Evolutionary conservation across 768 basidiomycete species (phyloP).

Genomic region (Boletellus ananas): DNA sequence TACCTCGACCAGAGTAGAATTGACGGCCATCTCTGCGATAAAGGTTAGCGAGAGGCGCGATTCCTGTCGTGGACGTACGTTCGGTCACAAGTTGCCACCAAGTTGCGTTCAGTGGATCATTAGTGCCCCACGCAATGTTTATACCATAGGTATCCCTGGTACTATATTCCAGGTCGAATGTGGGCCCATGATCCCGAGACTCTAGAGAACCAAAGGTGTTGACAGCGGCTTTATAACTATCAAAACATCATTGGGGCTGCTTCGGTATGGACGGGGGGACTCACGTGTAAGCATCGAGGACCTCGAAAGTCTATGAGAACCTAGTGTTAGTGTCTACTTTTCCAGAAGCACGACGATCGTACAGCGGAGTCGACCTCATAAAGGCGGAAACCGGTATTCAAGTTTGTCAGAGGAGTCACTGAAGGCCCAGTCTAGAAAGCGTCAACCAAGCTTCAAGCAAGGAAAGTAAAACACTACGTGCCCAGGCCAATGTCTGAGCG

Average conservation of each 20-base stretch:
- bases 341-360: constrained; percentile 18
- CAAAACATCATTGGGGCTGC: neutral
- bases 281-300: constrained; percentile 75
- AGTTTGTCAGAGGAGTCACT: constrained; percentile 62
- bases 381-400: constrained; percentile 68
- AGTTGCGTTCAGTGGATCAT: constrained; percentile 74
- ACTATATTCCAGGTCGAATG: constrained; percentile 60
- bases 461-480: constrained; percentile 17
- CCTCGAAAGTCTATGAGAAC: constrained; percentile 62
- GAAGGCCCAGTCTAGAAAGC: constrained; percentile 60
- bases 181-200: constrained; percentile 56
- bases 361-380: constrained; percentile 54
- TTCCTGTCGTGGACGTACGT: constrained; percentile 37
- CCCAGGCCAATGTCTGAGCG: constrained; percentile 55
- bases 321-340: constrained; percentile 1
- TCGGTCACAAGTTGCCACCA: constrained; percentile 84
- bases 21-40: constrained; percentile 50
- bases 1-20: constrained; percentile 58
- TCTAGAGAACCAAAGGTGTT: constrained; percentile 56
- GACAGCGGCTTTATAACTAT: constrained; percentile 65
- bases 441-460: constrained; percentile 6
- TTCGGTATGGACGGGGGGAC: constrained; percentile 17
- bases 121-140: constrained; percentile 51
- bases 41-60: neutral
- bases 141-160: constrained; percentile 65